Evolutionary conservation across 2,329 filamentous ascomycete species (phyloP).

Genomic region (Aspergillus brunneoviolaceus): DNA sequence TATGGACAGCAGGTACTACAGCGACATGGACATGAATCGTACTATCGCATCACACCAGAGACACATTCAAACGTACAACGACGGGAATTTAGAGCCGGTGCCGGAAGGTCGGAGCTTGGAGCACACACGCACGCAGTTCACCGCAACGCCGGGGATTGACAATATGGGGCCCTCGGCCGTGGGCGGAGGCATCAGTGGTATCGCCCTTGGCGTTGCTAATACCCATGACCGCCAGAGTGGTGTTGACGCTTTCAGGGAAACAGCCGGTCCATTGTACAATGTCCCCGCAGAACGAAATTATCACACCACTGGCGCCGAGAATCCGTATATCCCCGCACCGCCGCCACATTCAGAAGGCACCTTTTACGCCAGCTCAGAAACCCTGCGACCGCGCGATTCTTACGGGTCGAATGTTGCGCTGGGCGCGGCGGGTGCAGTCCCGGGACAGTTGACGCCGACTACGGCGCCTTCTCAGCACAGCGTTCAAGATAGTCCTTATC

Average conservation of each 20-base stretch:
- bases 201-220: slow-evolving; percentile 66
- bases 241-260: slow-evolving; percentile 57
- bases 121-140: slow-evolving; percentile 37
- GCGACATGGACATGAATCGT: slow-evolving; percentile 15
- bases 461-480: slow-evolving; percentile 49
- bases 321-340: slow-evolving; percentile 35
- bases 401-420: slow-evolving; percentile 41
- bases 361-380: slow-evolving; percentile 22
- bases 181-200: slow-evolving; percentile 65
- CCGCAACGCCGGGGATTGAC: slow-evolving; percentile 62
- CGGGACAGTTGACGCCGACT: slow-evolving; percentile 35
- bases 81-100: slow-evolving; percentile 8
- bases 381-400: slow-evolving; percentile 38
- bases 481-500: slow-evolving; percentile 45
- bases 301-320: slow-evolving; percentile 37
- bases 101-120: slow-evolving; percentile 14
- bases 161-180: slow-evolving; percentile 64
- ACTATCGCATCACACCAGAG: slow-evolving; percentile 9
- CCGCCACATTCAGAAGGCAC: slow-evolving; percentile 15
- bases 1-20: slow-evolving; percentile 8
- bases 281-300: slow-evolving; percentile 38
- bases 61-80: background rate
- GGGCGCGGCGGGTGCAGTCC: slow-evolving; percentile 32
- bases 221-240: slow-evolving; percentile 65
- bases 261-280: slow-evolving; percentile 27